Base-by-base conservation (phyloP, 257 asterid species). In the Salvia miltiorrhiza region DNA sequence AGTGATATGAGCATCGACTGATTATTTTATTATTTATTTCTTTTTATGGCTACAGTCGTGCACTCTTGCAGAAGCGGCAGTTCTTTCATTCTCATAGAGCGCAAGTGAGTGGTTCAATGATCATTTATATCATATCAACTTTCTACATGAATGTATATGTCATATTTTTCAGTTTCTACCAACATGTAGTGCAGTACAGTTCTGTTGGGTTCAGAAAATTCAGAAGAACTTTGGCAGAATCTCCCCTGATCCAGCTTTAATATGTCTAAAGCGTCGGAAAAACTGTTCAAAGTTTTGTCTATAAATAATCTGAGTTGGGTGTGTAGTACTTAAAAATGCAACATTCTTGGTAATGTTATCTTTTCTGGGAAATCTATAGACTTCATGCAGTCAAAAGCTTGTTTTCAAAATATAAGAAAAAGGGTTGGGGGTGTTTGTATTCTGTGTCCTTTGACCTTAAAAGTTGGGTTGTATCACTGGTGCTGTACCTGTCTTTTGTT, bases 21-120 rank as follows among this genome's bases (percentile, higher is more conserved):
- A 24, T 52, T 43, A 12, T 7, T 40, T 41, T 37, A 60, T 37
- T 61, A 35, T 10, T 33, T 28, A 47, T 12, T 17, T 62, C 14
- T 67, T 48, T 16, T 62, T 54, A 39, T 47, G 54, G 71, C 59
- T 69, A 33, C 90, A 94, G 99, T 59, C 96, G 97, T 72, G 85
- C 89, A 14, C 96, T 87, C 79, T 76, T 94, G 90, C 96, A 87
- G 85, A 94, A 85, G 84, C 89, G 99, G 73, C 98, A 89, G 71
- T 94, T 94, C 83, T 94, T 91, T 79, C 99, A 94, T 78, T 94
- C 99, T 16, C 99, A 91, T 80, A 85, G 95, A 83, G 99, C 99
- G 62, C 99, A 94, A 86, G 99, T 94, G 83, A 89, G 81, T 64
- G 67, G 32, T n/a, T 72, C 19, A 24, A 50, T 20, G 39, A 45